Percentiles rank a stretch among this genome's conserved stretches.
Conservation (phyloP, 1,284 basidiomycete genomes). For the Heterobasidion irregulare region DNA sequence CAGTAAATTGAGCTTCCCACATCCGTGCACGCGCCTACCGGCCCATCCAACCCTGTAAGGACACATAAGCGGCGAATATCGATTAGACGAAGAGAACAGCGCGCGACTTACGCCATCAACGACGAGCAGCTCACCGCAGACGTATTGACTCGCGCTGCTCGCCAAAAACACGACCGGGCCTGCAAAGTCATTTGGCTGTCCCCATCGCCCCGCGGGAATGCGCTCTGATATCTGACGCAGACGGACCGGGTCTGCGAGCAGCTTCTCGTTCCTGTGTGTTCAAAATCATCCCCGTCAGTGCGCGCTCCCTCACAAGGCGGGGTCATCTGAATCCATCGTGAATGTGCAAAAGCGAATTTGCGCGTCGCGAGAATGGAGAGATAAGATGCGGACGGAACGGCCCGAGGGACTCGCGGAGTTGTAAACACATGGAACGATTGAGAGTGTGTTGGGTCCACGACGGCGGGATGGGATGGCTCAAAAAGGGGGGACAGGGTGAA, state of each 20-base stretch:
- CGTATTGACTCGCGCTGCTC: conserved; percentile 79
- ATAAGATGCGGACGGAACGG: conserved; percentile 7
- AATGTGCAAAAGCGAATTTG: conserved; percentile 11
- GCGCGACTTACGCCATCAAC: conserved; percentile 58
- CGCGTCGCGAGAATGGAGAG: conserved; percentile 18
- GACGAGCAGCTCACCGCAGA: conserved; percentile 80
- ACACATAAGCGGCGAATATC: neutral
- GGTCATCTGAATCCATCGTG: conserved; percentile 8
- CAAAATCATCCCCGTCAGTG: conserved; percentile 4
- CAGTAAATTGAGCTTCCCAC: too few relatives aligned
- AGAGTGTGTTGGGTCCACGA: too few relatives aligned
- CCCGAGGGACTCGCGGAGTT: conserved; percentile 14
- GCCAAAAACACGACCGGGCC: conserved; percentile 90
- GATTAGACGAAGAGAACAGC: conserved; percentile 3
- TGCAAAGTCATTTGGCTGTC: conserved; percentile 81
- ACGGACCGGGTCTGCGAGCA: conserved; percentile 68
- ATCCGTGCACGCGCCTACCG: conserved; percentile 25
- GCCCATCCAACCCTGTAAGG: conserved; percentile 57
- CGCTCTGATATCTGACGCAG: conserved; percentile 87
- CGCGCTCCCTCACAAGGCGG: neutral
- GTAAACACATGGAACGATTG: neutral
- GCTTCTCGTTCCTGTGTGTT: conserved; percentile 60
- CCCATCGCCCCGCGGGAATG: conserved; percentile 91
- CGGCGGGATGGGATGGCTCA: neutral
- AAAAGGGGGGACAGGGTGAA: conserved; percentile 1